A percentile compares a stretch with the other conserved stretches of the same genome.
These are phyloP conservation scores for Osmozyma mogii DNA, from an alignment of 805 yeast genomes.

Conservation along the genomic window DNA sequence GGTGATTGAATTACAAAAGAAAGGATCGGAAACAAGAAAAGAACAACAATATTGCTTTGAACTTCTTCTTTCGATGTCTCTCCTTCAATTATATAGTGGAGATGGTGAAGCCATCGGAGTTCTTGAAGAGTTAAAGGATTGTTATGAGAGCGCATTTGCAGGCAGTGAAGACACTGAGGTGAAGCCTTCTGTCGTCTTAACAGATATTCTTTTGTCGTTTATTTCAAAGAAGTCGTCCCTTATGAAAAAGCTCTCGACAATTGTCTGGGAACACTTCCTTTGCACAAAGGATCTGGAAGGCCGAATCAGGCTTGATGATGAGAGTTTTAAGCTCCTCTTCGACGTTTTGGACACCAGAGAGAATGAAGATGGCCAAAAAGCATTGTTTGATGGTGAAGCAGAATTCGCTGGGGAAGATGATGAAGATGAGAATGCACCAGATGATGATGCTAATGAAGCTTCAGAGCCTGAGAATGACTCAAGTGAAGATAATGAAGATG, in stretches of 20 bases:
- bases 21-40: constrained; percentile 10
- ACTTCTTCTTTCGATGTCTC: constrained; percentile 64
- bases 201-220: constrained; percentile 39
- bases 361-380: constrained; percentile 71
- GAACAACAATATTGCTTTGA: constrained; percentile 60
- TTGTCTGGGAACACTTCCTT: constrained; percentile 35
- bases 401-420: constrained; percentile 20
- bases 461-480: constrained; percentile 8
- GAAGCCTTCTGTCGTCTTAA: constrained; percentile 26
- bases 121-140: constrained; percentile 61
- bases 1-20: constrained; percentile 16
- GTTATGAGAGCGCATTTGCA: constrained; percentile 42
- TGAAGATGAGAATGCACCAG: constrained; percentile 17
- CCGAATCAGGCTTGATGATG: constrained; percentile 18
- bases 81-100: constrained; percentile 71
- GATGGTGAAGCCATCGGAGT: constrained; percentile 70
- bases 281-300: constrained; percentile 24
- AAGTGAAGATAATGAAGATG: constrained; percentile 10
- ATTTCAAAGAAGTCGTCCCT: constrained; percentile 32
- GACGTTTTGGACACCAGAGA: constrained; percentile 50
- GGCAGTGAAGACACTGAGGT: constrained; percentile 20
- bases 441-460: constrained; percentile 14
- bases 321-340: constrained; percentile 27
- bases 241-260: constrained; percentile 27
- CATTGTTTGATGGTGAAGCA: constrained; percentile 58